phyloP scores from a whole-genome alignment of 2,329 filamentous ascomycete species.

The Botryosphaeria dothidea region DNA sequence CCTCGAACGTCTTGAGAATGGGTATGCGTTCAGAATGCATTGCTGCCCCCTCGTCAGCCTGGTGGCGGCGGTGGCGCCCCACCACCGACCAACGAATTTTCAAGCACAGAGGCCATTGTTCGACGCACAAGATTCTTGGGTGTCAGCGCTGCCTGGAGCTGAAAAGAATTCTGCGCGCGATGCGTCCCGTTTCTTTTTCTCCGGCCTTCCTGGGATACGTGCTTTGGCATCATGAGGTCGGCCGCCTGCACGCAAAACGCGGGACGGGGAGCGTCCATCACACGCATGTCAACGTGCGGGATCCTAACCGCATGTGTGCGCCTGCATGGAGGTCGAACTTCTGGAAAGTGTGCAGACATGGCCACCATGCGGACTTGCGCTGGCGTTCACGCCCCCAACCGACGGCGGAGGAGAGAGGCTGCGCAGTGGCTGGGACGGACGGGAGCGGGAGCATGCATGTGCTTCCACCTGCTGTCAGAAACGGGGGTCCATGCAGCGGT shows the following conservation, averaged over 20 bases:
- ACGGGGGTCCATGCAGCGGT: background rate
- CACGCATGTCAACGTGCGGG: too few species aligned
- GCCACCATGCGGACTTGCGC: background rate
- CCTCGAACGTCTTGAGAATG: conserved; percentile 3
- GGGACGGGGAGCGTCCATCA: too few species aligned
- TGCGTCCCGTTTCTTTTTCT: too few species aligned
- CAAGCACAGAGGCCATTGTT: too few species aligned
- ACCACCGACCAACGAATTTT: too few species aligned
- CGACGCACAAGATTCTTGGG: background rate
- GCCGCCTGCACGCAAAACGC: too few species aligned
- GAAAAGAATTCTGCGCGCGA: too few species aligned
- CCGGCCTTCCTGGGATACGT: too few species aligned
- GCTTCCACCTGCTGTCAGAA: background rate
- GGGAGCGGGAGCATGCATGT: background rate
- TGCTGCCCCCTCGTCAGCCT: background rate
- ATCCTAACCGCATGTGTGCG: background rate
- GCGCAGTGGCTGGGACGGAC: background rate
- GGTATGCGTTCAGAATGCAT: conserved; percentile 9
- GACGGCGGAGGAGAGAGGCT: background rate
- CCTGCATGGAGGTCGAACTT: background rate
- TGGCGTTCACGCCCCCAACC: background rate
- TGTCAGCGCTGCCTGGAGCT: too few species aligned
- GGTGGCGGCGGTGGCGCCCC: too few species aligned
- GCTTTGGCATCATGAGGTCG: too few species aligned
- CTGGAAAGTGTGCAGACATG: conserved; percentile 1